A percentile compares a stretch with the other conserved stretches of the same genome.
These are phyloP conservation scores for Pichia sp. DNA, from an alignment of 1,139 yeast genomes.

Conservation along the genomic window DNA sequence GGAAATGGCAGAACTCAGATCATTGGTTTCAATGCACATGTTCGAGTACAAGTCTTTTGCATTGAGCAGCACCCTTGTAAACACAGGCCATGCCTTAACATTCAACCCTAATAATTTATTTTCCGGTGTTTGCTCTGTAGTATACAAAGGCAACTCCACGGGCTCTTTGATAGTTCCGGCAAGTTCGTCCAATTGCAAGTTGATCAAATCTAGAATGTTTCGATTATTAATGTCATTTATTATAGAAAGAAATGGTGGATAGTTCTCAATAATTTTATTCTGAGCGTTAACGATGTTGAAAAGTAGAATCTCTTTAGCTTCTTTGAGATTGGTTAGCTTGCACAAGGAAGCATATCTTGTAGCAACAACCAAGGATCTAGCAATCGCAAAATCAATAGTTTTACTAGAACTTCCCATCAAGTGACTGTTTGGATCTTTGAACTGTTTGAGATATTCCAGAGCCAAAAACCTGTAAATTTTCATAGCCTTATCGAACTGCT, in stretches of 20 bases:
- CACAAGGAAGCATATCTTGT: constrained; percentile 19
- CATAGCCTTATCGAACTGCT: constrained; percentile 19
- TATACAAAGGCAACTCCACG: constrained; percentile 16
- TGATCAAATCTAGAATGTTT: constrained; percentile 17
- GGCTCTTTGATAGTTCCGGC: constrained; percentile 9
- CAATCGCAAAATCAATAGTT: constrained; percentile 15
- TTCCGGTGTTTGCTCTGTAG: constrained; percentile 17
- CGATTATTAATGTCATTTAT: constrained; percentile 19
- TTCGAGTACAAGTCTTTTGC: constrained; percentile 22
- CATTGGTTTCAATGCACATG: constrained; percentile 18
- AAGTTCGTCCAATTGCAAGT: constrained; percentile 12
- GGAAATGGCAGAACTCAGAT: constrained; percentile 28
- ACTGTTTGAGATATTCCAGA: constrained; percentile 9
- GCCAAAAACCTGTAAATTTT: constrained; percentile 17
- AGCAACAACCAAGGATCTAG: constrained; percentile 17
- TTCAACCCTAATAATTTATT: constrained; percentile 15
- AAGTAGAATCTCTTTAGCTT: constrained; percentile 18
- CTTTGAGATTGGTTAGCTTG: constrained; percentile 11
- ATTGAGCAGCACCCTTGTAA: constrained; percentile 17
- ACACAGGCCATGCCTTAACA: constrained; percentile 22
- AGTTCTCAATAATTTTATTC: constrained; percentile 15
- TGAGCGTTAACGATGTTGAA: constrained; percentile 19
- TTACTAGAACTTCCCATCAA: constrained; percentile 2
- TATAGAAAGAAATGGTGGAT: constrained; percentile 20
- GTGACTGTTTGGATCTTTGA: constrained; percentile 11